A percentile compares a stretch with the other conserved stretches of the same genome.
Evolutionary conservation across 139 green algal species (phyloP).

Genomic region (Pseudopediastrum boryanum): DNA sequence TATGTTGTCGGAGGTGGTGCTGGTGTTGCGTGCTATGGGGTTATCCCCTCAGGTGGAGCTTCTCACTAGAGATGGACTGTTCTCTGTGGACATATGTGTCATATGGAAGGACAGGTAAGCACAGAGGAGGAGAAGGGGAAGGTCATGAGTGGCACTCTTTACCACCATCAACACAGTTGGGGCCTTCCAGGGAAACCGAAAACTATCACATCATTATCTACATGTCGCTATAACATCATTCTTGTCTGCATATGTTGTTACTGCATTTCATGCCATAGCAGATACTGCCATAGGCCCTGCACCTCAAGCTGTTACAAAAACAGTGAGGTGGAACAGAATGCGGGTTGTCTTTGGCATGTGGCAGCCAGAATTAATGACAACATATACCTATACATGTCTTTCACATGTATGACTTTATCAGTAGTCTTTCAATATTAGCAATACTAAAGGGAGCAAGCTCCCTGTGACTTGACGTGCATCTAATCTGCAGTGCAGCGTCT

Average conservation of each 20-base stretch:
- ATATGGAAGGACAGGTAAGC: constrained; percentile 45
- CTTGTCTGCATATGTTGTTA: neutral
- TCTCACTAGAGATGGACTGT: constrained; percentile 52
- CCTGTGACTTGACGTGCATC: neutral
- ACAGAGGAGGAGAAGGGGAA: no score
- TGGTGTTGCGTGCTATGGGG: neutral
- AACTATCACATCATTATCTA: neutral
- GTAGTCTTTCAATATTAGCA: no score
- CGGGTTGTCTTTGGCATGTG: no score
- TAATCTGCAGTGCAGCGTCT: neutral
- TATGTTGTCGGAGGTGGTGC: neutral
- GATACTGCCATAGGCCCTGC: neutral
- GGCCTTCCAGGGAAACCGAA: neutral
- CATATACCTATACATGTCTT: no score
- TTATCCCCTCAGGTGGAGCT: constrained; percentile 31
- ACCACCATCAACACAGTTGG: neutral
- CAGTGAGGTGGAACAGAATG: no score
- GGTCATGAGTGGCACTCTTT: no score
- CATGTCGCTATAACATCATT: neutral
- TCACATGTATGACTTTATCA: no score
- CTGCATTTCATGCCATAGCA: neutral
- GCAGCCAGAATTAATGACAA: no score
- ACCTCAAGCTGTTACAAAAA: no score
- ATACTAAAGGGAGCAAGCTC: no score
- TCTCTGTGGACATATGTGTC: constrained; percentile 59